Base-by-base conservation (phyloP, 345 rosid genomes). In the Pseudoturritis turrita region DNA sequence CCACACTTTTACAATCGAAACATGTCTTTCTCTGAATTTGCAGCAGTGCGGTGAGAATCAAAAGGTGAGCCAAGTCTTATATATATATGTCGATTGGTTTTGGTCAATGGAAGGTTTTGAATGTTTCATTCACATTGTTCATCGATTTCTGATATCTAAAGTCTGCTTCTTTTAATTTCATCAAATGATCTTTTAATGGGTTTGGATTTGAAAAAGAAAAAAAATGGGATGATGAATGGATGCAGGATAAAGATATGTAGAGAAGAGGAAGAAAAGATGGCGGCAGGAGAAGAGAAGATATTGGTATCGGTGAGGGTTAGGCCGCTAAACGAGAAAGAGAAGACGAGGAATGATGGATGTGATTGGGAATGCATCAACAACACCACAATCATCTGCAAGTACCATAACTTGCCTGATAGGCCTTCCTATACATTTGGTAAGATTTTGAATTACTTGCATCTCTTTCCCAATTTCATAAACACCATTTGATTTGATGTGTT, bases 321-420 rank as follows among this genome's bases (percentile, higher is more conserved):
- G 70, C 96, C 96, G 5, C 39, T 84, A 71, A 86, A 82, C 62
- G 87, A 86, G 46, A 89, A 68, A 80, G 96, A 89, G 43, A 73
- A 54, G 23, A 45, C 76, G 2, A 84, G 78, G 68, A 65, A 83
- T 18, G 84, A 85, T 64, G 61, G 62, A 5, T 86, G 89, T 1
- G 96, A 87, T 39, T 89, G 96, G 96, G 90, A 89, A 77, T 89
- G 92, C 68, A 78, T 86, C 17, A 80, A 82, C 60, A 52, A 81
- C 57, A 72, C 71, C 58, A 87, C 96, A 62, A 77, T 87, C 68
- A 60, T 84, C 9, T 87, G 81, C 82, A 87, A 66, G 10, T 67
- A 79, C 39, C 77, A 76, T 28, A 78, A 63, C 71, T 39, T 81
- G 52, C 77, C 85, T 12, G 87, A 85, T 5, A 82, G 83, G 47